Conservation (phyloP, 306 rosid species). For the Cicer arietinum region DNA sequence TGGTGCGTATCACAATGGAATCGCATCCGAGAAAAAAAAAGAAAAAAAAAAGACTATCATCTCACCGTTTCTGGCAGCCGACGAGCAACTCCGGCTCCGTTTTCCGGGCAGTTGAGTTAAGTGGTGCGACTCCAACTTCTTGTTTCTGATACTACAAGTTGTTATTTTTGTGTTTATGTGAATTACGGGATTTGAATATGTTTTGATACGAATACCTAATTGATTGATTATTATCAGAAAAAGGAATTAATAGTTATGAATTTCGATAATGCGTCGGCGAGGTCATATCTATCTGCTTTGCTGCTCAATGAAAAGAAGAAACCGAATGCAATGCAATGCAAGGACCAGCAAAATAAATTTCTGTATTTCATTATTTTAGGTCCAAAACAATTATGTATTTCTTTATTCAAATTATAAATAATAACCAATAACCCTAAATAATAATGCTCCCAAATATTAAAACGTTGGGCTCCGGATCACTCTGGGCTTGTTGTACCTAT, state of each 20-base stretch:
- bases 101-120: constrained; percentile 10
- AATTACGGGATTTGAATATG: too few species aligned
- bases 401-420: background rate
- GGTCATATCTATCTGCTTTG: background rate
- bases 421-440: background rate
- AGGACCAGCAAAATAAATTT: background rate
- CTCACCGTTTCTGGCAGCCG: background rate
- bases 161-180: too few species aligned
- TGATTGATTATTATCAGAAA: constrained; percentile 1
- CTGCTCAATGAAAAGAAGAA: background rate
- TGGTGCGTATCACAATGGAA: background rate
- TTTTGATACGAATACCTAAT: constrained; percentile 2
- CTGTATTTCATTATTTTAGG: background rate
- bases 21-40: background rate
- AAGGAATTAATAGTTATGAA: constrained; percentile 19
- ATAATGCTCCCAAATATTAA: background rate
- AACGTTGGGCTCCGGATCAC: too few species aligned
- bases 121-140: background rate
- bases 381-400: constrained; percentile 4
- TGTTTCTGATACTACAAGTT: too few species aligned
- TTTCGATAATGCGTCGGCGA: background rate
- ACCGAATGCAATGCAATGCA: background rate
- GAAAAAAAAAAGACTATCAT: background rate
- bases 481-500: too few species aligned
- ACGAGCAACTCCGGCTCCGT: background rate